phyloP scores from a whole-genome alignment of 176 grass and related monocot genomes.

The Oropetium thomaeum region DNA sequence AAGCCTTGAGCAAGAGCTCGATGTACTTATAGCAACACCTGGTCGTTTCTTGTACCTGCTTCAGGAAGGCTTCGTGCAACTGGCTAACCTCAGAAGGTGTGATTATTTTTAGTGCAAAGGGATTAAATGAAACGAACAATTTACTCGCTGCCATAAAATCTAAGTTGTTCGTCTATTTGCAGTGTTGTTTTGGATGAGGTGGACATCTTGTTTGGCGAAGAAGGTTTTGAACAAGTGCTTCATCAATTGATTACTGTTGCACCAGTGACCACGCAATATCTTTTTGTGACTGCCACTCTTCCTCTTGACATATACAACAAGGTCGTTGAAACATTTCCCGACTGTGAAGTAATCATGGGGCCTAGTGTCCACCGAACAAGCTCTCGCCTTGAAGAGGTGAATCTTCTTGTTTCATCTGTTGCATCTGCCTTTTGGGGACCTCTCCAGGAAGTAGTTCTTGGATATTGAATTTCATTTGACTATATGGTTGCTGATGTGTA shows the following conservation, averaged over 20 bases:
- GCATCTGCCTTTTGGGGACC: neutral
- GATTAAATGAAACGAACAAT: neutral
- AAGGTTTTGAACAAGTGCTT: constrained; percentile 88
- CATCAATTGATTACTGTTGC: constrained; percentile 68
- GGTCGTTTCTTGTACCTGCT: constrained; percentile 84
- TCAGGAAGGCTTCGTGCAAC: constrained; percentile 73
- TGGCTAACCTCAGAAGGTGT: constrained; percentile 85
- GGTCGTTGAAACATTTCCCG: constrained; percentile 84
- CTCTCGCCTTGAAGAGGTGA: constrained; percentile 87
- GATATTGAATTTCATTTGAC: neutral
- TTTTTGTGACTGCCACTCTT: constrained; percentile 91
- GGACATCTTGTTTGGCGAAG: constrained; percentile 86
- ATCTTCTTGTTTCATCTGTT: neutral
- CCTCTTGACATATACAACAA: constrained; percentile 91
- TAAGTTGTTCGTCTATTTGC: constrained; percentile 7
- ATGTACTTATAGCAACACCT: constrained; percentile 86
- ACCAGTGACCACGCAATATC: constrained; percentile 75
- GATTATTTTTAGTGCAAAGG: neutral
- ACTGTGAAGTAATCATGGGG: constrained; percentile 88
- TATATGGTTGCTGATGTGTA: neutral
- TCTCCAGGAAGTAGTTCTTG: neutral
- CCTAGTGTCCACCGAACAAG: constrained; percentile 89
- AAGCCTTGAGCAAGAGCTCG: constrained; percentile 76
- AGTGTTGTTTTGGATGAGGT: constrained; percentile 95
- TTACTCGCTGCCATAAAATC: neutral